A percentile compares a stretch with the other conserved stretches of the same genome.
Evolutionary conservation across 805 yeast species (phyloP).

Genomic region (Lipomyces orientalis): DNA sequence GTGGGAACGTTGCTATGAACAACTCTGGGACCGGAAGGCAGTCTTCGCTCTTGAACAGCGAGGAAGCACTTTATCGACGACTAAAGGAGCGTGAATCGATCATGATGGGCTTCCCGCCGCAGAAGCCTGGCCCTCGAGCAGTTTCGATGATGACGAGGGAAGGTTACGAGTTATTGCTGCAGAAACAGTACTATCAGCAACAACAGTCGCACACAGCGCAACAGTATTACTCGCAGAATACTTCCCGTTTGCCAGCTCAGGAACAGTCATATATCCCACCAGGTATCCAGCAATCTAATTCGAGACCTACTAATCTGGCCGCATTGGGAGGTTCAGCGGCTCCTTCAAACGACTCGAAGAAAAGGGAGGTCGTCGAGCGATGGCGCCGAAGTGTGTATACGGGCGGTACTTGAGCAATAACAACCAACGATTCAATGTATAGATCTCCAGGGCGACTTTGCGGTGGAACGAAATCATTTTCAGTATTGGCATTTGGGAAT

Average conservation of each 20-base stretch:
- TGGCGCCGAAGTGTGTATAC: slow-evolving; percentile 28
- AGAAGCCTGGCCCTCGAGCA: background rate
- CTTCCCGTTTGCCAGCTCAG: background rate
- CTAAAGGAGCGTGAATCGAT: slow-evolving; percentile 16
- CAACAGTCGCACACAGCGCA: background rate
- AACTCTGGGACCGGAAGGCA: background rate
- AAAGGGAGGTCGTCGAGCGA: slow-evolving; percentile 25
- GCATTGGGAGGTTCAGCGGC: background rate
- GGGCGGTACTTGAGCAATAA: background rate
- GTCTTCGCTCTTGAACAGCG: slow-evolving; percentile 19
- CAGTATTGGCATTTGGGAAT: too few relatives aligned
- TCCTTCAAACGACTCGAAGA: background rate
- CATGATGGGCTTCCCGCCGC: background rate
- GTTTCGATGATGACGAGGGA: slow-evolving; percentile 23
- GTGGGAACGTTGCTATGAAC: background rate
- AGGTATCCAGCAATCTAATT: background rate
- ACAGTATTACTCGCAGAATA: background rate
- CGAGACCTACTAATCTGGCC: background rate
- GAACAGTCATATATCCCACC: background rate
- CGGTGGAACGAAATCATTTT: background rate
- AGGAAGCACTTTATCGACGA: slow-evolving; percentile 23
- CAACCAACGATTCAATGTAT: too few relatives aligned
- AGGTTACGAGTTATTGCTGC: slow-evolving; percentile 15
- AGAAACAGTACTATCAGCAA: slow-evolving; percentile 13
- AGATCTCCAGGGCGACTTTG: too few relatives aligned